Conservation (phyloP, 192 early-diverging fungal genomes). For the Backusella macrospora region DNA sequence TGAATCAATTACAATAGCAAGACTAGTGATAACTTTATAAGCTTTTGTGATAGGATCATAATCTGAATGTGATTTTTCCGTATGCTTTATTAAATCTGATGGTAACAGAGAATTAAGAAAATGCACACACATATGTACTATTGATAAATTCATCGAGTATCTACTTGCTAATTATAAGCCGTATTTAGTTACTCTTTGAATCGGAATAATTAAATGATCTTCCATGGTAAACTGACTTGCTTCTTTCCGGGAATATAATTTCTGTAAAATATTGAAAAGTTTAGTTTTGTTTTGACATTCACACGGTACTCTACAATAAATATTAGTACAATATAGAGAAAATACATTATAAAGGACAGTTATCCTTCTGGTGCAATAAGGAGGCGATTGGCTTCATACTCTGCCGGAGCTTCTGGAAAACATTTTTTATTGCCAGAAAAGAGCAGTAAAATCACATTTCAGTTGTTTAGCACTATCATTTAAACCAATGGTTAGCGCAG, state of each 20-base stretch:
- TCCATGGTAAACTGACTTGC: slow-evolving; percentile 59
- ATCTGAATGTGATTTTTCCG: slow-evolving; percentile 25
- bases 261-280: neutral
- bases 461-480: too few relatives aligned
- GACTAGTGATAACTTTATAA: slow-evolving; percentile 31
- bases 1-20: slow-evolving; percentile 31
- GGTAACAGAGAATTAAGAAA: neutral
- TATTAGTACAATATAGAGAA: too few relatives aligned
- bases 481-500: too few relatives aligned
- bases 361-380: too few relatives aligned
- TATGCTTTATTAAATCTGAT: slow-evolving; percentile 42
- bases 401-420: too few relatives aligned
- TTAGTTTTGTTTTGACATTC: neutral
- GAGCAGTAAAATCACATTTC: too few relatives aligned
- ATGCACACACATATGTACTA: neutral
- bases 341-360: too few relatives aligned
- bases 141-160: neutral
- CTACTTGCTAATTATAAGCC: slow-evolving; percentile 61
- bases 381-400: too few relatives aligned
- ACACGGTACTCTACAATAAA: too few relatives aligned
- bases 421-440: too few relatives aligned
- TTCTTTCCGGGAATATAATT: slow-evolving; percentile 43
- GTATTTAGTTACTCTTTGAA: slow-evolving; percentile 77
- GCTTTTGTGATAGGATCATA: slow-evolving; percentile 28
- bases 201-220: slow-evolving; percentile 76